These are phyloP conservation scores for Dissophora ornata DNA, from an alignment of 192 early-diverging fungal genomes.

Conservation along the genomic window DNA sequence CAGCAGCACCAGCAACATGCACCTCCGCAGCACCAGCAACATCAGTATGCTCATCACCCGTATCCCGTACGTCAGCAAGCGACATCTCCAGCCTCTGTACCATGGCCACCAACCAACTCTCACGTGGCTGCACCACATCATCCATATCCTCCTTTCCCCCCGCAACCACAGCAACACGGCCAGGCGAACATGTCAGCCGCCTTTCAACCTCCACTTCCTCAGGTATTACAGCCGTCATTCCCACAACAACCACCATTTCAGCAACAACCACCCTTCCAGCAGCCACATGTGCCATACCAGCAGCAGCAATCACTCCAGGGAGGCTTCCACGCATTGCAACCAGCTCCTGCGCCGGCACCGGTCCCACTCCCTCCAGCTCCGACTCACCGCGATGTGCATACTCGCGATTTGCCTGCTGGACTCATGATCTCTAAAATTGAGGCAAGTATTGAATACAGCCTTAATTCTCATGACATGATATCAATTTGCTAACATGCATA, in stretches of 20 bases:
- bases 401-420: slow-evolving; percentile 31
- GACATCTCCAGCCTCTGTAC: neutral
- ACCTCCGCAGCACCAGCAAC: slow-evolving; percentile 5
- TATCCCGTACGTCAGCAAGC: neutral
- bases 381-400: slow-evolving; percentile 30
- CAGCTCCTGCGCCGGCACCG: neutral
- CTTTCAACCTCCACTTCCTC: neutral
- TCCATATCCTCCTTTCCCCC: slow-evolving; percentile 5
- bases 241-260: neutral
- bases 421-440: slow-evolving; percentile 47
- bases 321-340: neutral
- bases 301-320: neutral
- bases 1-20: neutral
- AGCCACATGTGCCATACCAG: neutral
- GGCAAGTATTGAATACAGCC: no score
- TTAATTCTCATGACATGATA: no score
- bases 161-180: slow-evolving; percentile 2
- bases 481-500: no score
- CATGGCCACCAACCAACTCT: slow-evolving; percentile 1
- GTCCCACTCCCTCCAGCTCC: slow-evolving; percentile 15
- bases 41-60: slow-evolving; percentile 3
- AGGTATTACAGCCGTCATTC: neutral
- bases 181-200: neutral
- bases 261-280: neutral
- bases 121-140: slow-evolving; percentile 1